Evolutionary conservation across 2,329 filamentous ascomycete genomes (phyloP).

Genomic region (Alternaria arborescens): DNA sequence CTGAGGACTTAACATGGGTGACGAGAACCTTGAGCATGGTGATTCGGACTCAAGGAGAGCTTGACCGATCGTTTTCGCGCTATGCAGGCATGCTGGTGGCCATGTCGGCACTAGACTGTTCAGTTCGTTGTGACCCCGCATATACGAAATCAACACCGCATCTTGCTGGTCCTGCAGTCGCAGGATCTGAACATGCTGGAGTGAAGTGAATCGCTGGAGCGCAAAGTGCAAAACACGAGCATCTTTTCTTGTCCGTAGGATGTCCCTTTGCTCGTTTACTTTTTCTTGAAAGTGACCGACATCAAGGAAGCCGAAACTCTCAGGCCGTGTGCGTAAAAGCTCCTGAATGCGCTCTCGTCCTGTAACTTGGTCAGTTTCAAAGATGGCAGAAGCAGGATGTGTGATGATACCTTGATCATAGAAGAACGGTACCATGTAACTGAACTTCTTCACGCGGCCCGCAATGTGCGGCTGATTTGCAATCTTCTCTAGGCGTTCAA

Average conservation of each 20-base stretch:
- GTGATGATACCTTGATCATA: slow-evolving; percentile 59
- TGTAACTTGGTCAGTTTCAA: slow-evolving; percentile 34
- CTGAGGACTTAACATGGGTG: slow-evolving; percentile 69
- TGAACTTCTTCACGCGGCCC: slow-evolving; percentile 66
- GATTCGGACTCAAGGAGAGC: slow-evolving; percentile 66
- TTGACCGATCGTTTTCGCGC: slow-evolving; percentile 65
- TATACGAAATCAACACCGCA: slow-evolving; percentile 61
- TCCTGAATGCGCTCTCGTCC: slow-evolving; percentile 53
- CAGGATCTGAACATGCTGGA: slow-evolving; percentile 72
- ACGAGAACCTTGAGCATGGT: slow-evolving; percentile 67
- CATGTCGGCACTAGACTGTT: slow-evolving; percentile 64
- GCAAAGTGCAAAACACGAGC: slow-evolving; percentile 61
- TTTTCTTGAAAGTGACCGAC: slow-evolving; percentile 56
- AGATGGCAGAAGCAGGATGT: slow-evolving; percentile 1
- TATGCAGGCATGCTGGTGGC: slow-evolving; percentile 69
- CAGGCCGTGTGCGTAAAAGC: slow-evolving; percentile 48
- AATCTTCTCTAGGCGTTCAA: slow-evolving; percentile 60
- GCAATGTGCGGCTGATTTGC: slow-evolving; percentile 60
- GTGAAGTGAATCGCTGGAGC: slow-evolving; percentile 65
- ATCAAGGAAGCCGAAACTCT: slow-evolving; percentile 49
- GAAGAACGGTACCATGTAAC: slow-evolving; percentile 68
- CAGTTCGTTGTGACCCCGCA: slow-evolving; percentile 58
- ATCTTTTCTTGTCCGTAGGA: slow-evolving; percentile 63
- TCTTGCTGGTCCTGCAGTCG: slow-evolving; percentile 69
- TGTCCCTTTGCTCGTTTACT: slow-evolving; percentile 59